Base-by-base conservation (phyloP, 2,329 filamentous ascomycete species). In the Pseudogymnoascus sp. region DNA sequence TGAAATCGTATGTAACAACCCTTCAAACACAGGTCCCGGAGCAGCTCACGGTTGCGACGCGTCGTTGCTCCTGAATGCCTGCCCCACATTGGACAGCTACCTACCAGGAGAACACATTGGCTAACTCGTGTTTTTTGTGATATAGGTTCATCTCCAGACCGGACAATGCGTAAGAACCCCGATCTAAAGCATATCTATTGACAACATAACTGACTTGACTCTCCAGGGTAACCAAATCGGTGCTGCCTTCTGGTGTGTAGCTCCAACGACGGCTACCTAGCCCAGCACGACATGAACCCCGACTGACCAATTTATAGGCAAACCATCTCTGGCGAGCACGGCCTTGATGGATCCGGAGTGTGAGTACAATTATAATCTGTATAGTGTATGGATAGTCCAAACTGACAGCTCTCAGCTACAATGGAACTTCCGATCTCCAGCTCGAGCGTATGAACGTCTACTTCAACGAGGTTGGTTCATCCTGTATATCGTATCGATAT, bases 381-480 rank as follows among this genome's bases (percentile, higher is more conserved):
- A 59, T 60, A 33, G n/a, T 35, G 28, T 41, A 64, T 33, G 63
- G 16, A 43, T 43, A 40, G 33, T 60, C 60, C 22, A 40, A 4
- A 73, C 67, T 67, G 59, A 68, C 67, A 74, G n/a, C 35, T 65
- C 64, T 24, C 72, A 95, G 90, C 73, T 98, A 98, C 88, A 96
- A 96, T 80, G 95, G 95, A 78, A 93, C 91, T 72, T 98, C 93
- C 50, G 95, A 98, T 81, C 92, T 98, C 78, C 95, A 99, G 86
- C 89, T 98, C 73, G 95, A 99, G 90, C 93, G 95, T 76, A 96
- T 99, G 93, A 99, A 93, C 80, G 93, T 98, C 79, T 97, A 98
- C 87, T 97, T 98, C 89, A 92, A 91, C 80, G 93, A 96, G 84
- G 87, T 90, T 61, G 56, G 40, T 40, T 37, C 16, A 41, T 60